Base-by-base conservation (phyloP, 2,329 filamentous ascomycete species). In the Phialophora macrospora region DNA sequence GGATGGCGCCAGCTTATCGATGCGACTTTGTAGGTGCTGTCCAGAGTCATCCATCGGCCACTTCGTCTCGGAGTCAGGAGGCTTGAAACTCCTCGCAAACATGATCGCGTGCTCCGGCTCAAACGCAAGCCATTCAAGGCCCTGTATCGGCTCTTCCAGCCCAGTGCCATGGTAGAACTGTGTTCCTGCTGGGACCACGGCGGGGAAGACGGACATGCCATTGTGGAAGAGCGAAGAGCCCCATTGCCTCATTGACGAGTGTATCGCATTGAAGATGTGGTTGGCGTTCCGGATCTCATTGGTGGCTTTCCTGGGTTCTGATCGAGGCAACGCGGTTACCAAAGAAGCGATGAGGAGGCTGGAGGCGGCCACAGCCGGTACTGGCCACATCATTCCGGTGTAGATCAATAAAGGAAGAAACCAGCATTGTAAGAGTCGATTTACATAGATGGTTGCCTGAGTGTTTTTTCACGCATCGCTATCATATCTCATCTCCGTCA, bases 211-310 rank as follows among this genome's bases (percentile, higher is more conserved):
- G 1, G 87, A 87, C 82, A 93, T 88, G 62, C 90, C 90, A 74
- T 93, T 93, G 76, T 93, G 90, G 65, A 90, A 84, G 2, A 91
- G 74, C 0, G 88, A 88, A 0, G 88, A 90, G 1, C 88, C 90
- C 85, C 88, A 93, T 79, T 92, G 89, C 41, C 90, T 83, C 80
- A 90, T 87, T 0, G 89, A 88, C 9, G 87, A 87, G 69, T 92
- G 87, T 20, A 92, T 80, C 17, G 88, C 83, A 73, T 92, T 92
- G 82, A 92, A 92, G 63, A 92, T 85, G 67, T 85, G 83, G 69
- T 86, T 84, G 7, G 85, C 86, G 74, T 90, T 88, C 11, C 49
- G 58, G 3, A 54, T 9, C n/a, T 38, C 30, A 9, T 62, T 58
- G 20, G 57, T 20, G 6, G 9, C 52, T 14, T 59, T 52, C 17